Evolutionary conservation across 2,329 filamentous ascomycete species (phyloP), one percentile per base, ranked within the genome.

Genomic region (Acrocalymma vagum): DNA sequence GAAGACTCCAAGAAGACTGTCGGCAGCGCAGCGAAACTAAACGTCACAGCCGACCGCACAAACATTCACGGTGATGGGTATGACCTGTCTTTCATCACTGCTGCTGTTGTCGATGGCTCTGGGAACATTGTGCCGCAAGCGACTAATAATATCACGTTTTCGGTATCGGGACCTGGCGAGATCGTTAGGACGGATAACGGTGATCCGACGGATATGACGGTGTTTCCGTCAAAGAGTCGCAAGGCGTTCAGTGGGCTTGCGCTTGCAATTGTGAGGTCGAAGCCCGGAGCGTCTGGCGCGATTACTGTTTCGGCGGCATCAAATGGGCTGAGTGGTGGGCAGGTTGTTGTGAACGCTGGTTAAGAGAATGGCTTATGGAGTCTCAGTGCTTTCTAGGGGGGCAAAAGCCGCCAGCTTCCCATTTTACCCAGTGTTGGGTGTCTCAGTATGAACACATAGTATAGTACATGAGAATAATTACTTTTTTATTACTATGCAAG

Each of bases 21-120:
- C 3, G 78, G 77, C 0, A 43, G 55, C 0, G 67, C 78, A 0
- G 51, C 69, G 3, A 49, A 49, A 14, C 50, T 80, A 22, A 59
- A 60, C 2, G 42, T 78, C 6, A 71, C 61, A 6, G 67, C 72
- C 1, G 76, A 80, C 45, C 66, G 74, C 6, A 55, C 55, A 0
- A 48, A 31, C 0, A 74, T 81, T 14, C 29, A 45, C 0, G 74
- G 72, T 3, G 49, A 70, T 23, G 76, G 77, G 0, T 38, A 67
- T 11, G 78, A 80, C 43, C 53, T 82, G 9, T 63, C 72, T 0
- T 82, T 75, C 37, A 45, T 81, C 15, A 74, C 67, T 0, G 71
- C 75, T 2, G 65, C 67, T 0, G 73, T 81, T 0, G 57, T 74
- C 3, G 78, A 82, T 40, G 57, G 25, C 9, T 48, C 68, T 0